A percentile compares a stretch with the other conserved stretches of the same genome.
phyloP scores from a whole-genome alignment of 2,329 filamentous ascomycete genomes.

The Fusarium falciforme region DNA sequence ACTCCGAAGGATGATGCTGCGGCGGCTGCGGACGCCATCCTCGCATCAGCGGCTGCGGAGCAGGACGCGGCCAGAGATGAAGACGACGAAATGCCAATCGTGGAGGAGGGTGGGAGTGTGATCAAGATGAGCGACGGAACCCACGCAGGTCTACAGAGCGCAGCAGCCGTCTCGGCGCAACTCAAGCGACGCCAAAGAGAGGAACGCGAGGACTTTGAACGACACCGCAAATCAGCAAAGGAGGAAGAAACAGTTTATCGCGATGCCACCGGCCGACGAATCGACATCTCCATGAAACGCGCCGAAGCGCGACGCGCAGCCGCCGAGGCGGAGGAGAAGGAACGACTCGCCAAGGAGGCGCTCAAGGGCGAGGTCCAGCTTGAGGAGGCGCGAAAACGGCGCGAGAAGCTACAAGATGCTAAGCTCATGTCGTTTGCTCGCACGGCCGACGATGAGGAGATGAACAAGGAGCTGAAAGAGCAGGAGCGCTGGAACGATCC shows the following conservation, averaged over 20 bases:
- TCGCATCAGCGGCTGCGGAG: constrained; percentile 78
- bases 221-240: constrained; percentile 55
- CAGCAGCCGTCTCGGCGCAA: constrained; percentile 79
- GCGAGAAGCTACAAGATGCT: constrained; percentile 80
- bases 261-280: constrained; percentile 92
- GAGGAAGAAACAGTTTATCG: constrained; percentile 91
- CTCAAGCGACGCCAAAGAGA: constrained; percentile 73
- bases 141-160: constrained; percentile 87
- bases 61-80: constrained; percentile 61
- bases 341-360: constrained; percentile 73
- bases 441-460: constrained; percentile 82
- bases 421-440: constrained; percentile 84
- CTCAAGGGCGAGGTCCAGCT: constrained; percentile 89
- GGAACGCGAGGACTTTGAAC: constrained; percentile 66
- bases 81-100: constrained; percentile 62
- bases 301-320: constrained; percentile 80
- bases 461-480: constrained; percentile 86
- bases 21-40: constrained; percentile 80
- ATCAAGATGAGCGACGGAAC: constrained; percentile 88
- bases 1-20: constrained; percentile 58
- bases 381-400: constrained; percentile 71
- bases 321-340: constrained; percentile 77
- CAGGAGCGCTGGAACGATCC: constrained; percentile 92
- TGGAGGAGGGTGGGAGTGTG: constrained; percentile 60
- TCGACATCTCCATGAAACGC: constrained; percentile 91